These are phyloP conservation scores for Apiotrichum akiyoshidainum DNA, from an alignment of 1,284 basidiomycete genomes.

Conservation along the genomic window DNA sequence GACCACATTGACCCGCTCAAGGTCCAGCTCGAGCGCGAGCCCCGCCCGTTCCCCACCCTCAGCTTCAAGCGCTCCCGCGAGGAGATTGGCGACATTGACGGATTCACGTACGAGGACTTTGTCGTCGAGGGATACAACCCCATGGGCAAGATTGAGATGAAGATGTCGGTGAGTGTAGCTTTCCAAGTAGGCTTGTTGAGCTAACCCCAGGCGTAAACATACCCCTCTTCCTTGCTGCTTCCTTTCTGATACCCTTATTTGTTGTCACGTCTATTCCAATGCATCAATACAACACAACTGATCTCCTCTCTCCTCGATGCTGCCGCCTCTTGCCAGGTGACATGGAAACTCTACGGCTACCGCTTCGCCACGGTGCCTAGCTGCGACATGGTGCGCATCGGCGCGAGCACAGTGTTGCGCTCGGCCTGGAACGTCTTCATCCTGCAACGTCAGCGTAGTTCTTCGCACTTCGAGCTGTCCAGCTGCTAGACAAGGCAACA, in stretches of 20 bases:
- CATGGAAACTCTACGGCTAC: too few species aligned
- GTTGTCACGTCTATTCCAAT: slow-evolving; percentile 1
- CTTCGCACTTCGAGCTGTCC: too few species aligned
- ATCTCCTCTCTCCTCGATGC: too few species aligned
- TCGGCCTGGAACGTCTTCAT: slow-evolving; percentile 6
- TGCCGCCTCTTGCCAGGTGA: too few species aligned
- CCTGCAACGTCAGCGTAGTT: neutral
- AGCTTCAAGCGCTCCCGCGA: slow-evolving; percentile 63
- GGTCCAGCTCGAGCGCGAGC: slow-evolving; percentile 73
- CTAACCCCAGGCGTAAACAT: neutral
- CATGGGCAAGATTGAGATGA: slow-evolving; percentile 86
- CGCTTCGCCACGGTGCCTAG: neutral
- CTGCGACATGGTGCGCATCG: slow-evolving; percentile 21
- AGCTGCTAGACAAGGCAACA: neutral
- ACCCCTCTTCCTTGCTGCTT: neutral
- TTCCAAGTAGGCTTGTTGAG: too few species aligned
- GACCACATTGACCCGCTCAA: slow-evolving; percentile 87
- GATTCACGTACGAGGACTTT: slow-evolving; percentile 77
- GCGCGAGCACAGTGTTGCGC: slow-evolving; percentile 12
- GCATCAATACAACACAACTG: slow-evolving; percentile 11
- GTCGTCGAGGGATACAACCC: slow-evolving; percentile 82
- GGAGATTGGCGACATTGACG: slow-evolving; percentile 66
- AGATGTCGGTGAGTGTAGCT: slow-evolving; percentile 74
- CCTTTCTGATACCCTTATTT: neutral
- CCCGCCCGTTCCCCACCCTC: slow-evolving; percentile 79